A percentile compares a stretch with the other conserved stretches of the same genome.
Conservation (phyloP, 768 basidiomycete species). For the Russula sp. region DNA sequence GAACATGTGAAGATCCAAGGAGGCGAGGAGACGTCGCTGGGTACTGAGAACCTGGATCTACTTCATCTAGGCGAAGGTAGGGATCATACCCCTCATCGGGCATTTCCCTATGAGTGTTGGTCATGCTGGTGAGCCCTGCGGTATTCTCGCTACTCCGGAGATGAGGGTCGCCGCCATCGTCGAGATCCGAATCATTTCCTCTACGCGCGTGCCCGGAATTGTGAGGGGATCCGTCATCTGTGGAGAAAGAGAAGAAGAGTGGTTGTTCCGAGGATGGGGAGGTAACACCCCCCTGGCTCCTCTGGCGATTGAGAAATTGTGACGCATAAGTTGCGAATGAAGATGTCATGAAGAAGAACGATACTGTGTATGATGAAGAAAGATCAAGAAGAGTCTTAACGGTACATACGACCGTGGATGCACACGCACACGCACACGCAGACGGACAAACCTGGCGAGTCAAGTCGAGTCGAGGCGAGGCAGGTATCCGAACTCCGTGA, state of each 20-base stretch:
- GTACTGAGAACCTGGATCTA: constrained; percentile 41
- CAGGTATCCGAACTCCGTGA: constrained; percentile 1
- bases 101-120: constrained; percentile 20
- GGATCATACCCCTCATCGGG: constrained; percentile 64
- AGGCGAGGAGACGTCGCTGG: constrained; percentile 35
- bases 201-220: constrained; percentile 34
- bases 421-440: background rate
- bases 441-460: constrained; percentile 3
- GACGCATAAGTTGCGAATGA: constrained; percentile 81
- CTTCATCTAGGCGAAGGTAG: constrained; percentile 69
- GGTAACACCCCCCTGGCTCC: constrained; percentile 33
- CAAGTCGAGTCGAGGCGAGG: background rate
- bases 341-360: constrained; percentile 40
- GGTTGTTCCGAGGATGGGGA: constrained; percentile 63
- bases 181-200: constrained; percentile 45
- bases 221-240: constrained; percentile 56
- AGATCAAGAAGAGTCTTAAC: constrained; percentile 4
- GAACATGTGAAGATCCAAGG: constrained; percentile 32
- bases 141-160: constrained; percentile 38
- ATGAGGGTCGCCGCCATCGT: constrained; percentile 77
- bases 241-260: constrained; percentile 84
- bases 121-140: constrained; percentile 32
- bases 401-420: constrained; percentile 7
- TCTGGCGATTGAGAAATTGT: constrained; percentile 66
- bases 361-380: background rate